phyloP scores from a whole-genome alignment of 345 rosid genomes.

The Lagerstroemia speciosa region DNA sequence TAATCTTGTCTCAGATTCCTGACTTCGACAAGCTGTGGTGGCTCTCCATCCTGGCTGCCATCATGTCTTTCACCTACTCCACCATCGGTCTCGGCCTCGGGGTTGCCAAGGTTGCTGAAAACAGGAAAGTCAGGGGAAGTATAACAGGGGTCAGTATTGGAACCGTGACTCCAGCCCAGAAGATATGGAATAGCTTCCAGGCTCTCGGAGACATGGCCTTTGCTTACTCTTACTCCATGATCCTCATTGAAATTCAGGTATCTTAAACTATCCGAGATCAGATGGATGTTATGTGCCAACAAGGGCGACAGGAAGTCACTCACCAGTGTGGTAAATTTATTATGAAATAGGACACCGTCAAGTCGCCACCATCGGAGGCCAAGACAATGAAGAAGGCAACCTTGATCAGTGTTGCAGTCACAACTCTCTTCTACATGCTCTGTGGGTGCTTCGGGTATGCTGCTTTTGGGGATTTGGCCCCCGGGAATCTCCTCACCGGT shows the following conservation, averaged over 20 bases:
- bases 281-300: neutral
- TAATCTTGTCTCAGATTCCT: constrained; percentile 70
- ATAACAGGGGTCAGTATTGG: constrained; percentile 58
- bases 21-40: constrained; percentile 80
- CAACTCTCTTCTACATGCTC: constrained; percentile 84
- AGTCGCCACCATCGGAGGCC: constrained; percentile 60
- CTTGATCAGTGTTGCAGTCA: constrained; percentile 48
- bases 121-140: constrained; percentile 48
- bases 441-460: constrained; percentile 88
- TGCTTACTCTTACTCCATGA: constrained; percentile 78
- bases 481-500: constrained; percentile 70
- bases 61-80: constrained; percentile 94
- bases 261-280: neutral
- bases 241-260: constrained; percentile 87
- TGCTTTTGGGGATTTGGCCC: constrained; percentile 72
- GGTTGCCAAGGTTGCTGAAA: constrained; percentile 58
- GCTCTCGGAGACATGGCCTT: constrained; percentile 91
- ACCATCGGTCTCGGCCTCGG: constrained; percentile 79
- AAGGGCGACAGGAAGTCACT: neutral
- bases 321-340: neutral
- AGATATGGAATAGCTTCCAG: constrained; percentile 73
- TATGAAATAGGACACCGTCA: constrained; percentile 41
- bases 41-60: constrained; percentile 83
- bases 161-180: constrained; percentile 41
- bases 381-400: constrained; percentile 84